A percentile compares a stretch with the other conserved stretches of the same genome.
phyloP scores from a whole-genome alignment of 2,329 filamentous ascomycete species.

The Fusarium oxysporum region DNA sequence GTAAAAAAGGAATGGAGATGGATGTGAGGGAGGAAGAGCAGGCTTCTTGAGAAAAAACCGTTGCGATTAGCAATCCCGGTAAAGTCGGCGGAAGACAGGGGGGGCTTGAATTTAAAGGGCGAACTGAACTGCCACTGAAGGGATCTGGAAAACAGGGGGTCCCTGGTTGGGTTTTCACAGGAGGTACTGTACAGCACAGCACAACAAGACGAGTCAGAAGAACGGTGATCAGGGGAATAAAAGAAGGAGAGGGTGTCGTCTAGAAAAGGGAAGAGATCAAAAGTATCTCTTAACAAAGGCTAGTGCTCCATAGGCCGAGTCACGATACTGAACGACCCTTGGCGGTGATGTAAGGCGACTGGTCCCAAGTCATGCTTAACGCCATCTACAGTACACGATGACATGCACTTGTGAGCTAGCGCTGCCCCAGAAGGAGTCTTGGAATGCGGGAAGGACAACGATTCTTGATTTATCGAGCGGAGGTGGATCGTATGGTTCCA shows the following conservation, averaged over 20 bases:
- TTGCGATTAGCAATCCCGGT: slow-evolving; percentile 38
- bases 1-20: slow-evolving; percentile 10
- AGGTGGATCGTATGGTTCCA: slow-evolving; percentile 29
- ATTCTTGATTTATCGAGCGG: slow-evolving; percentile 16
- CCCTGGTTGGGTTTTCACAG: slow-evolving; percentile 9
- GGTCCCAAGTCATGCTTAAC: slow-evolving; percentile 20
- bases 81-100: slow-evolving; percentile 28
- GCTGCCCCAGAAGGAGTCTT: slow-evolving; percentile 22
- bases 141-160: slow-evolving; percentile 21
- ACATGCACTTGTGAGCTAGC: slow-evolving; percentile 19
- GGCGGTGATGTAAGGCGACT: slow-evolving; percentile 26
- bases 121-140: slow-evolving; percentile 12
- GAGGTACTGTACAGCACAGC: not conserved
- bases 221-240: slow-evolving; percentile 31
- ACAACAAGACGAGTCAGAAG: slow-evolving; percentile 29
- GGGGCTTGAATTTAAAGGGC: slow-evolving; percentile 25
- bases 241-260: slow-evolving; percentile 10
- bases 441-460: slow-evolving; percentile 41
- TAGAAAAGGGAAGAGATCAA: not conserved
- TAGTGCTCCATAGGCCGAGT: not conserved
- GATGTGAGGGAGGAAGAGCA: slow-evolving; percentile 17
- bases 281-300: slow-evolving; percentile 17
- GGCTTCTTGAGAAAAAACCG: slow-evolving; percentile 18
- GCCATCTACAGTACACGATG: slow-evolving; percentile 32
- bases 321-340: slow-evolving; percentile 20